Conservation (phyloP, 2,329 filamentous ascomycete species). For the Xylaria sp. region DNA sequence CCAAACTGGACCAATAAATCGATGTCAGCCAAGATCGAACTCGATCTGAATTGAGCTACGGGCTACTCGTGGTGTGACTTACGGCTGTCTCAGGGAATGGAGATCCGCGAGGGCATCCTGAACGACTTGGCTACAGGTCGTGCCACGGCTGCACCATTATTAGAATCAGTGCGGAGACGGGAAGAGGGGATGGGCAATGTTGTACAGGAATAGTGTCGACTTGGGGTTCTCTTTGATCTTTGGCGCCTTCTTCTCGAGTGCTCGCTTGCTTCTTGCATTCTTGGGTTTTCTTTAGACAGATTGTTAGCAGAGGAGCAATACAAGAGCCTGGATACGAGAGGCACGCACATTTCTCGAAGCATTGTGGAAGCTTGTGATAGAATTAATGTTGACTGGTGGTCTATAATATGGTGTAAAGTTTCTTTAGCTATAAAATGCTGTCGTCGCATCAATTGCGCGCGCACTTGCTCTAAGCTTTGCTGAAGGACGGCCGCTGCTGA, state of each 20-base stretch:
- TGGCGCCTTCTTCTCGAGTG: constrained; percentile 90
- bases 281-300: constrained; percentile 64
- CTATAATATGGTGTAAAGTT: neutral
- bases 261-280: constrained; percentile 90
- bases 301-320: constrained; percentile 29
- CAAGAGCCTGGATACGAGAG: constrained; percentile 1
- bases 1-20: constrained; percentile 56
- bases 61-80: constrained; percentile 58
- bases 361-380: constrained; percentile 29
- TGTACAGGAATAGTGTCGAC: constrained; percentile 81
- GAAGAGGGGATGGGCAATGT: neutral
- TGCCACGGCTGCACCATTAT: constrained; percentile 67
- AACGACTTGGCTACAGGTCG: constrained; percentile 82
- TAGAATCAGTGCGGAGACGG: constrained; percentile 16
- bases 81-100: constrained; percentile 82
- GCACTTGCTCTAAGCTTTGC: constrained; percentile 12
- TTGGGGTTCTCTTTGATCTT: constrained; percentile 92
- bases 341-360: constrained; percentile 47
- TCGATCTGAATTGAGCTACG: neutral
- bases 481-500: constrained; percentile 27
- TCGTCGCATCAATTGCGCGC: constrained; percentile 30
- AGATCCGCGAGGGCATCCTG: constrained; percentile 88
- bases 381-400: neutral
- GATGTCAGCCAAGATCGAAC: neutral
- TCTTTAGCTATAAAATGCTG: neutral